Percentiles rank a stretch among this genome's conserved stretches.
These are phyloP conservation scores for Parachlorella kessleri DNA, from an alignment of 139 green algal genomes.

Conservation along the genomic window DNA sequence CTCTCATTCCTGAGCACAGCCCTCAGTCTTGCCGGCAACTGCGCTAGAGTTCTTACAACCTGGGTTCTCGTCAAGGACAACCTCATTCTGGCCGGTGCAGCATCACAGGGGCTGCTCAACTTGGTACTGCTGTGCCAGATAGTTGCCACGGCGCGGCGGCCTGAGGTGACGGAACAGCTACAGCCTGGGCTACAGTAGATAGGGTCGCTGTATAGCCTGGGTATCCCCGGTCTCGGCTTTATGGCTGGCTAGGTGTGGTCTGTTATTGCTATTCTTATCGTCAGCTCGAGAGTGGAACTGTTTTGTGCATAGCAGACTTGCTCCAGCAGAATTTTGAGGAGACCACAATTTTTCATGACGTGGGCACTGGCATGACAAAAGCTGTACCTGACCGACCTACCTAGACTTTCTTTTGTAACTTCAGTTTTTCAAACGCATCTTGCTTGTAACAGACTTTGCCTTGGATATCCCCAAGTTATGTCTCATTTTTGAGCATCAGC, in stretches of 20 bases:
- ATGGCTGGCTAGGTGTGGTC: neutral
- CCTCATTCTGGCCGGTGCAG: conserved; percentile 41
- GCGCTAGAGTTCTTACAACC: conserved; percentile 74
- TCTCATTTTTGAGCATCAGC: too few species aligned
- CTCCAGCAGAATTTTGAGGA: too few species aligned
- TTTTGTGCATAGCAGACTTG: too few species aligned
- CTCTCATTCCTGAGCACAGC: conserved; percentile 63
- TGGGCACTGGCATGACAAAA: too few species aligned
- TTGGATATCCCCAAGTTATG: too few species aligned
- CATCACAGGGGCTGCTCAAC: conserved; percentile 35
- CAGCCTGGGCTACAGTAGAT: neutral
- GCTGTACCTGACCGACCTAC: too few species aligned
- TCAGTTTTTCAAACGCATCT: too few species aligned
- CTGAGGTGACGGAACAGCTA: neutral
- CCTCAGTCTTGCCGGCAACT: conserved; percentile 75
- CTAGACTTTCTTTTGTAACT: too few species aligned
- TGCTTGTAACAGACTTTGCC: too few species aligned
- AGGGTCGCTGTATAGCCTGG: neutral
- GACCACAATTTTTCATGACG: too few species aligned
- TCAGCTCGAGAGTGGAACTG: too few species aligned
- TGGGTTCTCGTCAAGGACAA: conserved; percentile 64
- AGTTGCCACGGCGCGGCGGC: conserved; percentile 5
- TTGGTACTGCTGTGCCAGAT: conserved; percentile 36
- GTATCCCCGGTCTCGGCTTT: neutral
- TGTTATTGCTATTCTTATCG: neutral